Conservation (phyloP, 2,329 filamentous ascomycete genomes). For the Elsinoe batatas region DNA sequence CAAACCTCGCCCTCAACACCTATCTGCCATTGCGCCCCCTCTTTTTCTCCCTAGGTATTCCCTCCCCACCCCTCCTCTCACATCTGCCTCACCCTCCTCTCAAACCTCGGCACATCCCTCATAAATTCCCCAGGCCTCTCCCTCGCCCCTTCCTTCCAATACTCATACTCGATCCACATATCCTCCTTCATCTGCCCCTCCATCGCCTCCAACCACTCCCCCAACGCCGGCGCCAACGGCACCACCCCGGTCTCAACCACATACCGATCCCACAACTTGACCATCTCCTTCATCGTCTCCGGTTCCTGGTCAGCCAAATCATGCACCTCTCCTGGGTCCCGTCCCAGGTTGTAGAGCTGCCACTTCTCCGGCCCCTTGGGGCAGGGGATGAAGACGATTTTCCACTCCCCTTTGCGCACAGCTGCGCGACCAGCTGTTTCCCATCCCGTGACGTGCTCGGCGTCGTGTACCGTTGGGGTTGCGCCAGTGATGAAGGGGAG, state of each 20-base stretch:
- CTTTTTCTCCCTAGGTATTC: not conserved
- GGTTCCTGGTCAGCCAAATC: conserved; percentile 29
- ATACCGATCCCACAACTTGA: conserved; percentile 49
- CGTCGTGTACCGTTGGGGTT: conserved; percentile 36
- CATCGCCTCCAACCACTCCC: conserved; percentile 49
- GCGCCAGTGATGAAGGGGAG: conserved; percentile 31
- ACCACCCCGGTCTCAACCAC: conserved; percentile 50
- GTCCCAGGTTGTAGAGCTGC: conserved; percentile 47
- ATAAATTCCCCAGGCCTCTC: conserved; percentile 28
- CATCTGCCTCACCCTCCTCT: conserved; percentile 19
- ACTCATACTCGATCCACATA: conserved; percentile 57
- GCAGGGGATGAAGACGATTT: conserved; percentile 48
- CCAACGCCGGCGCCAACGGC: conserved; percentile 49
- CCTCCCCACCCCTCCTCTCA: not conserved
- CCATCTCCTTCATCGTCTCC: conserved; percentile 38
- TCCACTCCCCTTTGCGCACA: conserved; percentile 47
- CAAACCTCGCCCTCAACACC: too few species aligned
- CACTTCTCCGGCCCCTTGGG: conserved; percentile 47
- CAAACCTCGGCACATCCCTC: conserved; percentile 25
- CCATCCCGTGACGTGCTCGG: conserved; percentile 47
- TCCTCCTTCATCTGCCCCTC: conserved; percentile 58
- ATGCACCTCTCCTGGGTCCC: conserved; percentile 42
- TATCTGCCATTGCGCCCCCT: too few species aligned
- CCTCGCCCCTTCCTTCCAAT: conserved; percentile 48
- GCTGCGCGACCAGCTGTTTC: conserved; percentile 47